A percentile compares a stretch with the other conserved stretches of the same genome.
Conservation (phyloP, 164 flowering plant species). For the Taxillus chinensis region DNA sequence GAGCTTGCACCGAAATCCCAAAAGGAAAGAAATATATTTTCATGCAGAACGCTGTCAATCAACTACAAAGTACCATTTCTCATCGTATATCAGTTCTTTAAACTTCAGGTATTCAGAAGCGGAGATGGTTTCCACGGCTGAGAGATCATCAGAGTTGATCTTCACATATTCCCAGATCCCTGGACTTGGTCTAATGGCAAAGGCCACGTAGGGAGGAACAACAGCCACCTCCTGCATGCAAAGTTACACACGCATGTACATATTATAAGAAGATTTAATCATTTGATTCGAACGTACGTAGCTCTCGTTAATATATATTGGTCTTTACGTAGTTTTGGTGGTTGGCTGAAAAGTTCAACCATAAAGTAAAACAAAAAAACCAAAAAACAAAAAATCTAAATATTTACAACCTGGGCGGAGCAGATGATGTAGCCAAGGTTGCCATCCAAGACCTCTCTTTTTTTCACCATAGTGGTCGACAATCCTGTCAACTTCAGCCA, state of each 20-base stretch:
- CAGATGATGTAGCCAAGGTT: slow-evolving; percentile 29
- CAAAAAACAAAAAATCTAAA: no score
- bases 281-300: no score
- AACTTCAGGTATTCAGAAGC: slow-evolving; percentile 1
- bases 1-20: no score
- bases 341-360: no score
- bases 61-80: neutral
- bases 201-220: slow-evolving; percentile 4
- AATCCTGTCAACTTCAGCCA: slow-evolving; percentile 29
- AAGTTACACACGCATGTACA: no score
- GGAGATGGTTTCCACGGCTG: neutral
- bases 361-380: no score
- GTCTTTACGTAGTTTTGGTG: no score
- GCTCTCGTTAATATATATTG: no score
- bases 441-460: slow-evolving; percentile 31
- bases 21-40: no score
- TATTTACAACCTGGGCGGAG: slow-evolving; percentile 29
- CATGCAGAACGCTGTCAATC: no score
- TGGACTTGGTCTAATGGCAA: slow-evolving; percentile 1
- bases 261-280: no score
- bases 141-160: neutral
- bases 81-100: neutral
- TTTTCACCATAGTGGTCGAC: slow-evolving; percentile 31
- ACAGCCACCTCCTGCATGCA: slow-evolving; percentile 5
- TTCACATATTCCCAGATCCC: slow-evolving; percentile 4